Percentiles rank a stretch among this genome's conserved stretches.
Conservation (phyloP, 2,329 filamentous ascomycete genomes). For the Alternaria sp. region DNA sequence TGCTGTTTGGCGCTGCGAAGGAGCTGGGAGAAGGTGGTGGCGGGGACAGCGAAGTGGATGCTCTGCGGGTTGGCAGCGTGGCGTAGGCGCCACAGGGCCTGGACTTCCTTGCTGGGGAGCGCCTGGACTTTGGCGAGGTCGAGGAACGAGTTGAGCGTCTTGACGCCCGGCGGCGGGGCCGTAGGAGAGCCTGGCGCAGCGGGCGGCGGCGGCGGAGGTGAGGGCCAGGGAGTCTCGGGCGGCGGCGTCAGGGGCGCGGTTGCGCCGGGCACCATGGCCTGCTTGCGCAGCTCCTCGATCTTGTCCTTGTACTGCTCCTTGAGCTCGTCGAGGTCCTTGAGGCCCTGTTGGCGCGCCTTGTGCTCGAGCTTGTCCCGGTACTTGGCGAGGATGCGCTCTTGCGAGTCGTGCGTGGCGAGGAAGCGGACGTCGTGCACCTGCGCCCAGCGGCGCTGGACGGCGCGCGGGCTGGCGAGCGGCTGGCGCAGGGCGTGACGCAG, state of each 20-base stretch:
- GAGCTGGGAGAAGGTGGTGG: constrained; percentile 75
- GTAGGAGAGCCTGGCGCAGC: constrained; percentile 28
- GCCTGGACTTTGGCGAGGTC: constrained; percentile 77
- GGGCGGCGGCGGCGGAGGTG: constrained; percentile 35
- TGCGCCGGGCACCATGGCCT: constrained; percentile 64
- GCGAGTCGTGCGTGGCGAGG: constrained; percentile 76
- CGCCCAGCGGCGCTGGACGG: constrained; percentile 79
- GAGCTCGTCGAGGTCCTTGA: constrained; percentile 73
- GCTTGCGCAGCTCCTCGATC: constrained; percentile 73
- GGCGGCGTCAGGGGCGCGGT: constrained; percentile 50
- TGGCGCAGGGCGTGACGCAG: constrained; percentile 42
- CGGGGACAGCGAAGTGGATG: constrained; percentile 83
- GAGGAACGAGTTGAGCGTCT: constrained; percentile 71
- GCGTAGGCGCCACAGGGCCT: constrained; percentile 86
- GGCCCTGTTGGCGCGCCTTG: constrained; percentile 79
- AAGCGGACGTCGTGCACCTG: constrained; percentile 92
- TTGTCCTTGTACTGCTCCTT: constrained; percentile 84
- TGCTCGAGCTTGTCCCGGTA: constrained; percentile 84
- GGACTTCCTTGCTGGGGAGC: constrained; percentile 81
- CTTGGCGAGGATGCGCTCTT: constrained; percentile 75
- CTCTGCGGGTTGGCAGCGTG: constrained; percentile 75
- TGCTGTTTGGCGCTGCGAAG: constrained; percentile 72
- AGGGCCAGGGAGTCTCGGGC: constrained; percentile 28
- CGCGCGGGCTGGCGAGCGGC: constrained; percentile 34
- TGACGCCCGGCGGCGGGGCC: constrained; percentile 58